Base-by-base conservation (phyloP, 148 eudicot species). In the Agrostemma githago region DNA sequence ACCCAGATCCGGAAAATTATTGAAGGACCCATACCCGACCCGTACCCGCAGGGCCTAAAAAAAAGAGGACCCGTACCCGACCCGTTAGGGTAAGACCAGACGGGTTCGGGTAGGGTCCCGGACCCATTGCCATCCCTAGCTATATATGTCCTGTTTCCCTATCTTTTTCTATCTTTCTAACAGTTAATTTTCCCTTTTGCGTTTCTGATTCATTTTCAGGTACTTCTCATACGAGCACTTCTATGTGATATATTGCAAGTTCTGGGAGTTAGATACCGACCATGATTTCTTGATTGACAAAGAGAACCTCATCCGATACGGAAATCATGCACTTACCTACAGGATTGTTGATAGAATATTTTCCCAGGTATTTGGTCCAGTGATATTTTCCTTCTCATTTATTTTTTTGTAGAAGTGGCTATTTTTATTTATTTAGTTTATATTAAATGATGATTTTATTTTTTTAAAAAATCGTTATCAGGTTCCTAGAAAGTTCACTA, bases 171-270 rank as follows among this genome's bases (percentile, higher is more conserved):
- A 3, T 11, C 42, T 75, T 64, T 75, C 17, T 41, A 14, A 38
- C 39, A 51, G 40, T 48, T 60, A 37, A 6, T 46, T 63, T 39
- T 0, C 56, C 56, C 56, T 51, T 75, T 10, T 67, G 54, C 16
- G 20, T 43, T 40, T 72, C 38, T 61, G 62, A 78, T 21, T 74
- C 63, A 8, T 56, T 81, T 6, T 34, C 80, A 94, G 98, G 84
- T 94, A 91, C 84, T 94, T 94, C 85, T 94, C 98, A 40, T 94
- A 94, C 82, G 98, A 94, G 81, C 98, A 94, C 80, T 94, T 94
- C 72, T 94, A 94, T 38, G 97, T 91, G 71, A 91, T 94, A 81
- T 94, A 94, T 71, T 94, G 98, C 90, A 94, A 94, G 84, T 94
- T 94, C 73, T 94, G 96, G 98, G 98, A 94, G 86, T 86, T 94